phyloP scores from a whole-genome alignment of 805 yeast species.

The Kodamaea jinghongensis region DNA sequence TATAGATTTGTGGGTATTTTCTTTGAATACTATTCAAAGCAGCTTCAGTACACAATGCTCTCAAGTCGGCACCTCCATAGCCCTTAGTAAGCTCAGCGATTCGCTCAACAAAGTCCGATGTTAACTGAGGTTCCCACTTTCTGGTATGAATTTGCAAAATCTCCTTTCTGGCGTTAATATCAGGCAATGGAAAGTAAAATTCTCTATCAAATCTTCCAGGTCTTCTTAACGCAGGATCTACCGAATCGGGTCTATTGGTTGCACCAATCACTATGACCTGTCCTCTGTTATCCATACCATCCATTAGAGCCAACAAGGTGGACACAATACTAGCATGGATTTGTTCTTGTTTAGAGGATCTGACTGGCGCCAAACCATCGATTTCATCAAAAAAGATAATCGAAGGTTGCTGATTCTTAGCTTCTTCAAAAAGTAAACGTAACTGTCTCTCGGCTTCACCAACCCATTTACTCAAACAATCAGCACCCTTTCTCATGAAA shows the following conservation, averaged over 20 bases:
- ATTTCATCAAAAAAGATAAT: constrained; percentile 97
- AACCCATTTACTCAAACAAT: constrained; percentile 95
- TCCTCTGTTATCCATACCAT: constrained; percentile 98
- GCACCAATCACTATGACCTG: constrained; percentile 98
- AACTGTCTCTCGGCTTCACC: constrained; percentile 98
- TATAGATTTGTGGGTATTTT: constrained; percentile 88
- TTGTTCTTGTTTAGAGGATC: constrained; percentile 97
- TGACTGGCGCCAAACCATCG: constrained; percentile 96
- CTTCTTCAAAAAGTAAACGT: constrained; percentile 89
- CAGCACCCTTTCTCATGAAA: constrained; percentile 98
- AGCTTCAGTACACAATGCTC: constrained; percentile 94
- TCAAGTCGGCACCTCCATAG: constrained; percentile 95
- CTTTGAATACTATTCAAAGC: constrained; percentile 91
- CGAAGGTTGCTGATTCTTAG: constrained; percentile 91
- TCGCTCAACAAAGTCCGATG: constrained; percentile 54
- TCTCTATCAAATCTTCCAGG: constrained; percentile 98
- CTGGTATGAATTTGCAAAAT: constrained; percentile 83
- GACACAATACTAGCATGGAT: constrained; percentile 97
- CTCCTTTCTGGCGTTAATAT: constrained; percentile 68
- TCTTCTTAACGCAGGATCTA: constrained; percentile 95
- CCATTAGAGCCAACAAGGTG: constrained; percentile 93
- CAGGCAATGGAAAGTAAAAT: constrained; percentile 93
- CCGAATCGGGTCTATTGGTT: constrained; percentile 94
- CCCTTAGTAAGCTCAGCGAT: constrained; percentile 87
- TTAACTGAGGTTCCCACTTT: constrained; percentile 80